Base-by-base conservation (phyloP, 2,329 filamentous ascomycete genomes). In the Capronia americana region DNA sequence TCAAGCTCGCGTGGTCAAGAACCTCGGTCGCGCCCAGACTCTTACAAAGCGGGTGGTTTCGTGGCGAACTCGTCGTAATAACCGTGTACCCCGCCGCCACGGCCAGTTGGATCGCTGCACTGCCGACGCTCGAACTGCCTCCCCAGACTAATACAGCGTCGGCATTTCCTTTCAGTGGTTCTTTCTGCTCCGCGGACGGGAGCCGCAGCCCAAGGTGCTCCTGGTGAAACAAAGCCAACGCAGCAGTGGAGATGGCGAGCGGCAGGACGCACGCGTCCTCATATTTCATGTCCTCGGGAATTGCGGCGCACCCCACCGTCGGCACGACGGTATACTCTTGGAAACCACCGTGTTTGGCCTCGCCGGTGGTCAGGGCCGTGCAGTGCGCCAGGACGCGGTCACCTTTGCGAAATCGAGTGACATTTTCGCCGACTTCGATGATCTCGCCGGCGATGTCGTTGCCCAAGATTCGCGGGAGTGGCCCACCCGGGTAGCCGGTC, bases 71-170 rank as follows among this genome's bases (percentile, higher is more conserved):
- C 0, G 80, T 79, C 1, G 74, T 74, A 61, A 79, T 70, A 10
- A 84, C 79, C 26, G 76, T 75, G 44, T 78, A 74, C 7, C 81
- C 79, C 8, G 78, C 71, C 0, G 76, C 77, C 0, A 72, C 75
- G 0, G 79, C 80, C 4, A 83, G 71, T 64, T 84, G 82, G 51
- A 83, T 79, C 0, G 79, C 80, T 2, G 73, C 76, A 34, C 77
- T 77, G 0, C 84, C 83, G 2, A 84, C 82, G 23, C 77, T 78
- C 0, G 81, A 80, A 2, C 81, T 79, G 0, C 84, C 85, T n/a
- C 84, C 84, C 81, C 83, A 86, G 14, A 86, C 73, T 4, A 86
- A 70, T 0, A 82, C 46, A 55, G 75, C 71, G 57, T 80, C 75
- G 17, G 74, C 75, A 24, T 50, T 14, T n/a, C 58, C 48, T 23